Evolutionary conservation across 1,284 basidiomycete genomes (phyloP).

Genomic region (Malassezia psittaci): DNA sequence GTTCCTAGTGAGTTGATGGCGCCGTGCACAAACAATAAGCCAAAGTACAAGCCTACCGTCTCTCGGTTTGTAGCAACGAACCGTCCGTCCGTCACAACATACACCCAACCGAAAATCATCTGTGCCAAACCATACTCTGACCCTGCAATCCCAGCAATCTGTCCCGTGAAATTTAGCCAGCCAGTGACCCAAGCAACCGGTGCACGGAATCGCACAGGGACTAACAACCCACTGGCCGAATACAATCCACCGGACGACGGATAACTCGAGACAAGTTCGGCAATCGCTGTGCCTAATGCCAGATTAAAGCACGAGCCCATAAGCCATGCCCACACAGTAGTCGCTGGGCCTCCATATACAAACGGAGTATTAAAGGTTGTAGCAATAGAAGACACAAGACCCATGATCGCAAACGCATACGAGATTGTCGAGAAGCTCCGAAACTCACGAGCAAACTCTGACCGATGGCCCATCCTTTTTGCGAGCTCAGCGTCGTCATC

Average conservation of each 20-base stretch:
- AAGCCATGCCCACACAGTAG: conserved; percentile 44
- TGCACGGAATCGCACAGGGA: conserved; percentile 35
- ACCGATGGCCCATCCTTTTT: conserved; percentile 36
- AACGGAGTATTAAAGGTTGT: conserved; percentile 46
- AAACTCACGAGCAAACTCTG: conserved; percentile 46
- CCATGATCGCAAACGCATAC: conserved; percentile 45
- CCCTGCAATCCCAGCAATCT: conserved; percentile 69
- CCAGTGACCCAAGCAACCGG: conserved; percentile 61
- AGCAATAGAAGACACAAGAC: conserved; percentile 43
- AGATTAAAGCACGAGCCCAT: conserved; percentile 45
- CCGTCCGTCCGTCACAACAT: conserved; percentile 33
- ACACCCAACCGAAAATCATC: conserved; percentile 72
- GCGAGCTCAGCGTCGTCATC: conserved; percentile 43
- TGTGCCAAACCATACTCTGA: conserved; percentile 78
- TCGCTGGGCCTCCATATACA: conserved; percentile 30
- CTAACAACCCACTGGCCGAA: conserved; percentile 48
- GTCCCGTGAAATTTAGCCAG: conserved; percentile 69
- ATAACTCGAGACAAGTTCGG: conserved; percentile 56
- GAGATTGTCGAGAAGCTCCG: conserved; percentile 45
- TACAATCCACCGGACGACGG: conserved; percentile 72
- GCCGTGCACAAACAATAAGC: conserved; percentile 45
- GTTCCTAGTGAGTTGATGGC: conserved; percentile 67
- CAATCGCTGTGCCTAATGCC: conserved; percentile 41
- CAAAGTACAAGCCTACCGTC: conserved; percentile 39
- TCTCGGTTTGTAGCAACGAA: conserved; percentile 20